Conservation (phyloP, 345 rosid genomes). For the Passiflora organensis region DNA sequence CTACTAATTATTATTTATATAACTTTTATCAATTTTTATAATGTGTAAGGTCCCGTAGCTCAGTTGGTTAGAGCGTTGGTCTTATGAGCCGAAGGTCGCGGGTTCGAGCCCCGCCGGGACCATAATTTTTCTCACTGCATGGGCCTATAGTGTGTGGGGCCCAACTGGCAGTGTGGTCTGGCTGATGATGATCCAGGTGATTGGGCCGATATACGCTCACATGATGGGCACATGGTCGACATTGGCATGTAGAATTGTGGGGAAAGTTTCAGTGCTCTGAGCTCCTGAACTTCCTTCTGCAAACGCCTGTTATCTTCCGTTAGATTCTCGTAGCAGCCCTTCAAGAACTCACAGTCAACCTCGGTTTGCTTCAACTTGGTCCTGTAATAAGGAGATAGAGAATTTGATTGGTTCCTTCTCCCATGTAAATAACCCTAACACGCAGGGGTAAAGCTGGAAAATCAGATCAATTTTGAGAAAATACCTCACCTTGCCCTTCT, state of each 20-base stretch:
- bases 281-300: constrained; percentile 91
- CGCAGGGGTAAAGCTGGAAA: background rate
- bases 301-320: constrained; percentile 94
- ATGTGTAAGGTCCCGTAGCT: constrained; percentile 98
- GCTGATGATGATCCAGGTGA: constrained; percentile 21
- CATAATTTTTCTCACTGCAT: too few relatives aligned
- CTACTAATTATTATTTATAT: too few relatives aligned
- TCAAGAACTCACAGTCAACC: constrained; percentile 92
- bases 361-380: constrained; percentile 98
- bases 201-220: constrained; percentile 84
- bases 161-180: constrained; percentile 39
- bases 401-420: too few relatives aligned
- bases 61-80: constrained; percentile 99
- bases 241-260: constrained; percentile 98
- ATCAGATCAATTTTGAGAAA: background rate
- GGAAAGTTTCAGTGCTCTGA: constrained; percentile 91
- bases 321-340: constrained; percentile 92
- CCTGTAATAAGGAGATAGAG: constrained; percentile 30
- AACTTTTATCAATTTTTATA: too few relatives aligned
- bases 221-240: constrained; percentile 97
- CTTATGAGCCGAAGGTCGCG: constrained; percentile 40
- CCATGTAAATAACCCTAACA: constrained; percentile 2
- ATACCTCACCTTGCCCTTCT: constrained; percentile 35
- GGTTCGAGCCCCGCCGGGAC: constrained; percentile 36
- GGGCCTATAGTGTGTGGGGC: constrained; percentile 36